Evolutionary conservation across 2,329 filamentous ascomycete species (phyloP).

Genomic region (Simplicillium aogashimaense): DNA sequence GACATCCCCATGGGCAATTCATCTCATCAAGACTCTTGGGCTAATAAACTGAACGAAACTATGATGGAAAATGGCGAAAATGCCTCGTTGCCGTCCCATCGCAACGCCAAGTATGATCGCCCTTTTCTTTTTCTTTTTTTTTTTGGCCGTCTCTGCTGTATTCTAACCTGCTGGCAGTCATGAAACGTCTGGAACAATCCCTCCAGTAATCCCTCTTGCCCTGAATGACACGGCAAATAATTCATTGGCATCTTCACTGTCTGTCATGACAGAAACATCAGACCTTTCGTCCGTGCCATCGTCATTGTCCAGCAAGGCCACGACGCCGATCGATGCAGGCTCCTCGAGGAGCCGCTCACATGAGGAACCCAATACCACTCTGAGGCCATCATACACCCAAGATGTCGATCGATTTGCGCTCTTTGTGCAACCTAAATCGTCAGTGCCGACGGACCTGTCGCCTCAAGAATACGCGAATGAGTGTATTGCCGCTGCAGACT

Average conservation of each 20-base stretch:
- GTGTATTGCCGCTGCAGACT: slow-evolving; percentile 81
- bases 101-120: no score
- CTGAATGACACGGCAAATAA: no score
- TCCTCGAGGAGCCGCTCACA: slow-evolving; percentile 12
- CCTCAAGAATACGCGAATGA: slow-evolving; percentile 78
- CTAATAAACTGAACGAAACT: no score
- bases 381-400: slow-evolving; percentile 12
- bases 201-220: no score
- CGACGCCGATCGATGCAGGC: slow-evolving; percentile 43
- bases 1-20: no score
- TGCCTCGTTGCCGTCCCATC: no score
- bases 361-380: slow-evolving; percentile 7
- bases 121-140: no score
- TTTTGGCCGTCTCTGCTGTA: no score
- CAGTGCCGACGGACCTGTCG: slow-evolving; percentile 68
- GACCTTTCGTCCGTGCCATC: slow-evolving; percentile 45
- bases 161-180: no score
- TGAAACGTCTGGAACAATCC: no score
- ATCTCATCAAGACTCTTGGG: no score
- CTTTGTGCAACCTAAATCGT: slow-evolving; percentile 65
- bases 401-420: slow-evolving; percentile 30
- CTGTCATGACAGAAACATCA: slow-evolving; percentile 42
- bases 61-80: no score
- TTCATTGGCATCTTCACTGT: slow-evolving; percentile 16
- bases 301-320: slow-evolving; percentile 51